These are phyloP conservation scores for Cladosporium phlei DNA, from an alignment of 2,329 filamentous ascomycete species.

Conservation along the genomic window DNA sequence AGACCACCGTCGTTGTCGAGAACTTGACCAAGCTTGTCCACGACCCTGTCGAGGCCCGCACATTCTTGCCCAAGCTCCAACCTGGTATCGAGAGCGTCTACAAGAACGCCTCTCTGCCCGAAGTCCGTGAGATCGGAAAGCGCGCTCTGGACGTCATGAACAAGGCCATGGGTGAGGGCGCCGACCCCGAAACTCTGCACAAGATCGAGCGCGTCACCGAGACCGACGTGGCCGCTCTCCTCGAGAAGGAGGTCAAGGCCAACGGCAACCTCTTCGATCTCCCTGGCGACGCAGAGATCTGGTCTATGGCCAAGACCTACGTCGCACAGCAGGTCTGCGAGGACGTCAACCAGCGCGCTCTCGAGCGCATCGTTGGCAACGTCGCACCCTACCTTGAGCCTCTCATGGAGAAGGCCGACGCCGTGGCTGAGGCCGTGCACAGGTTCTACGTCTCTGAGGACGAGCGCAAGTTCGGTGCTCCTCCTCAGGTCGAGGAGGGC, in stretches of 20 bases:
- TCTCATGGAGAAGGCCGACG: conserved; percentile 61
- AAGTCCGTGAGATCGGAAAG: conserved; percentile 84
- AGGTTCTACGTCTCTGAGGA: conserved; percentile 78
- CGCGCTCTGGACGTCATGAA: conserved; percentile 82
- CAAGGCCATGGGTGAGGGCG: conserved; percentile 74
- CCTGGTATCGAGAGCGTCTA: conserved; percentile 88
- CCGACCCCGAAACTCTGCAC: conserved; percentile 43
- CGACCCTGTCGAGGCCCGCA: conserved; percentile 86
- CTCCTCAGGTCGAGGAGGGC: conserved; percentile 81
- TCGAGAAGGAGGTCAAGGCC: conserved; percentile 72
- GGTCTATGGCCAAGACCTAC: conserved; percentile 65
- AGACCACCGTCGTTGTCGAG: conserved; percentile 94
- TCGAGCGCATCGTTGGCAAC: conserved; percentile 64
- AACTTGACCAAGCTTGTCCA: conserved; percentile 98
- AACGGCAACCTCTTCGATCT: conserved; percentile 59
- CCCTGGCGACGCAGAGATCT: conserved; percentile 57
- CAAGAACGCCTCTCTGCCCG: conserved; percentile 83
- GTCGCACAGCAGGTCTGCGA: conserved; percentile 81
- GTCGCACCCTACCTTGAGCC: conserved; percentile 71
- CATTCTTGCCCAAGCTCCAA: conserved; percentile 89
- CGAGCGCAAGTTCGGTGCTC: conserved; percentile 76
- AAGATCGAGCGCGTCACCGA: conserved; percentile 61
- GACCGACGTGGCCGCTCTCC: conserved; percentile 68
- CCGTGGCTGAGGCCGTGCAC: conserved; percentile 69
- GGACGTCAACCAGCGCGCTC: conserved; percentile 76